phyloP scores from a whole-genome alignment of 345 rosid species.

The Bruguiera parviflora region DNA sequence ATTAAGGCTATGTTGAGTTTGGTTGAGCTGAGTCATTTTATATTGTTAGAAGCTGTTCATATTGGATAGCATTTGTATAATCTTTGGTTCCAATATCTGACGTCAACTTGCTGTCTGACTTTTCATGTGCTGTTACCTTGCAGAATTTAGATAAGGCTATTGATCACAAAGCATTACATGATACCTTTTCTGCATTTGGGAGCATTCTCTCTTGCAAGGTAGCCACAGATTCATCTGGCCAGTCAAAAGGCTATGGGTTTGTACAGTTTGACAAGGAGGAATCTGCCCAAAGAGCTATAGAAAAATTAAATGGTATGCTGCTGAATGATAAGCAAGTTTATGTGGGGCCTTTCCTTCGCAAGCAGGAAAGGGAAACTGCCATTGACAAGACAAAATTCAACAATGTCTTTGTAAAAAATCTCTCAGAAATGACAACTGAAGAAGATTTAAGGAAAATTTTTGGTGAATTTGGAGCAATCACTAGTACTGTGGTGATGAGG shows the following conservation, averaged over 20 bases:
- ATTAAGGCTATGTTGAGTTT: too few relatives aligned
- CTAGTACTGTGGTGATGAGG: slow-evolving; percentile 84
- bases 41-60: background rate
- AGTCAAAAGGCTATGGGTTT: slow-evolving; percentile 93
- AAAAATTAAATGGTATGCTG: slow-evolving; percentile 82
- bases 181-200: slow-evolving; percentile 79
- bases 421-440: slow-evolving; percentile 64
- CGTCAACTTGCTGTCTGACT: background rate
- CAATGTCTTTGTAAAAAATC: slow-evolving; percentile 87
- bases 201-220: slow-evolving; percentile 88
- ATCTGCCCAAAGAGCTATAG: slow-evolving; percentile 73
- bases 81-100: background rate
- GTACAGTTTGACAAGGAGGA: slow-evolving; percentile 84
- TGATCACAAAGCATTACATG: slow-evolving; percentile 87
- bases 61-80: background rate
- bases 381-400: slow-evolving; percentile 54
- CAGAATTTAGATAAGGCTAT: slow-evolving; percentile 87
- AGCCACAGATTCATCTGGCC: slow-evolving; percentile 78
- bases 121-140: slow-evolving; percentile 12
- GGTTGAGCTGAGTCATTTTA: too few relatives aligned
- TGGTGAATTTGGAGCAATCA: slow-evolving; percentile 73
- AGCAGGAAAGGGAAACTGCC: slow-evolving; percentile 76
- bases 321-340: slow-evolving; percentile 92
- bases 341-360: slow-evolving; percentile 91
- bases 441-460: slow-evolving; percentile 68